phyloP scores from a whole-genome alignment of 176 grass and related monocot genomes.

The Musa schizocarpa region DNA sequence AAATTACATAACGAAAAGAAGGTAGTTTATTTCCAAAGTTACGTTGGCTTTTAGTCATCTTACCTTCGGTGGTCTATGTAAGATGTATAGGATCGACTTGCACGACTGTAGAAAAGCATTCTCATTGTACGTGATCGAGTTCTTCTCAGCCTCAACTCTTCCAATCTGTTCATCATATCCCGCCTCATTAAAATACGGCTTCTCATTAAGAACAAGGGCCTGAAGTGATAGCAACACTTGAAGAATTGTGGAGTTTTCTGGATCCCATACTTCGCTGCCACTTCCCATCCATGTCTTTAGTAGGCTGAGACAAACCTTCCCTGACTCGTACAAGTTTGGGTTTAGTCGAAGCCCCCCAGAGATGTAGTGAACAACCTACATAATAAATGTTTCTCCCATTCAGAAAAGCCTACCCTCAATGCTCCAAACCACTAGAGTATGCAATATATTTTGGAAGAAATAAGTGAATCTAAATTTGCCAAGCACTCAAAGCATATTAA shows the following conservation, averaged over 20 bases:
- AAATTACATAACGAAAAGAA: not conserved
- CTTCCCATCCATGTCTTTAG: conserved; percentile 89
- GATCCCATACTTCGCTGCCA: conserved; percentile 80
- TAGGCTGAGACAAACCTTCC: conserved; percentile 97
- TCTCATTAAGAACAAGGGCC: conserved; percentile 94
- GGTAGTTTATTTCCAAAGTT: not conserved
- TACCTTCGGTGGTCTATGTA: conserved; percentile 85
- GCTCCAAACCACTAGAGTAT: not conserved
- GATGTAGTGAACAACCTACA: conserved; percentile 79
- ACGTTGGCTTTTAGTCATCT: not conserved
- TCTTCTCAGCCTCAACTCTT: conserved; percentile 86
- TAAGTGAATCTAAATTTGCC: not conserved
- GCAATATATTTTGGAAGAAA: not conserved
- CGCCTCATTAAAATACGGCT: conserved; percentile 94
- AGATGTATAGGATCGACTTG: conserved; percentile 83
- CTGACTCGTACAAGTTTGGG: conserved; percentile 85
- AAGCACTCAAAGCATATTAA: not conserved
- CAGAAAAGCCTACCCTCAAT: not conserved
- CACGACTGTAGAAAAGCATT: conserved; percentile 85
- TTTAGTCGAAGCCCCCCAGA: conserved; percentile 85
- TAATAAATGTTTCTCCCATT: not conserved
- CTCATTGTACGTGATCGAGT: conserved; percentile 93
- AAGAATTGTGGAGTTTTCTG: conserved; percentile 73
- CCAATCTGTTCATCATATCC: conserved; percentile 93
- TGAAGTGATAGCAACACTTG: conserved; percentile 88